Conservation (phyloP, 2,329 filamentous ascomycete genomes). For the Monilinia vaccinii-corymbosi region DNA sequence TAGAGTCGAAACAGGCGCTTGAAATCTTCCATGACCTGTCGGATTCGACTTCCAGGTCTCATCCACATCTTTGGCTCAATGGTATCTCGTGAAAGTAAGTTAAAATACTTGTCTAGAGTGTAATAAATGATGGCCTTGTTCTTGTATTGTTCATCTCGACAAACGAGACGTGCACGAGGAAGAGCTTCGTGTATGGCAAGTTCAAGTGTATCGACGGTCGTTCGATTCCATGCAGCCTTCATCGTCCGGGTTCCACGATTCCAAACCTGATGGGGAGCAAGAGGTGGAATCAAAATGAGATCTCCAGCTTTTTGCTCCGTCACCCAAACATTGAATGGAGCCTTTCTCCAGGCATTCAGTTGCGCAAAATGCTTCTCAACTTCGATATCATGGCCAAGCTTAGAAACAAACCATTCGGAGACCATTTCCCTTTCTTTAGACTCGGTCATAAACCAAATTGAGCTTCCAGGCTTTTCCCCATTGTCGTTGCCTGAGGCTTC, state of each 20-base stretch:
- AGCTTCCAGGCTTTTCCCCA: constrained; percentile 76
- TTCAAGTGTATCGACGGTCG: constrained; percentile 82
- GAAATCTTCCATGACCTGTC: constrained; percentile 75
- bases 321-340: constrained; percentile 85
- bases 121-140: constrained; percentile 95
- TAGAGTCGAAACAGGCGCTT: constrained; percentile 70
- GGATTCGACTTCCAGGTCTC: constrained; percentile 36
- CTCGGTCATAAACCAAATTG: constrained; percentile 98
- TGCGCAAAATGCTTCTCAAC: constrained; percentile 96
- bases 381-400: constrained; percentile 91
- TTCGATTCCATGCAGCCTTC: constrained; percentile 97
- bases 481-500: constrained; percentile 67
- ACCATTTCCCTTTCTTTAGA: constrained; percentile 85
- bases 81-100: constrained; percentile 46
- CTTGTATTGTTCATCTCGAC: constrained; percentile 96
- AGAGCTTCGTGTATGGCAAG: constrained; percentile 80
- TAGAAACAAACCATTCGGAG: constrained; percentile 86
- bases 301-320: constrained; percentile 87
- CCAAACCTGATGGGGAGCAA: constrained; percentile 97
- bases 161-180: constrained; percentile 81
- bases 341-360: constrained; percentile 89
- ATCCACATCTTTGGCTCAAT: constrained; percentile 35
- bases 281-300: constrained; percentile 84
- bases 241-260: constrained; percentile 92
- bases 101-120: constrained; percentile 69